Evolutionary conservation across 208 protist genomes (phyloP), one percentile per base, ranked within the genome.

Genomic region (Phytomonas sp.): DNA sequence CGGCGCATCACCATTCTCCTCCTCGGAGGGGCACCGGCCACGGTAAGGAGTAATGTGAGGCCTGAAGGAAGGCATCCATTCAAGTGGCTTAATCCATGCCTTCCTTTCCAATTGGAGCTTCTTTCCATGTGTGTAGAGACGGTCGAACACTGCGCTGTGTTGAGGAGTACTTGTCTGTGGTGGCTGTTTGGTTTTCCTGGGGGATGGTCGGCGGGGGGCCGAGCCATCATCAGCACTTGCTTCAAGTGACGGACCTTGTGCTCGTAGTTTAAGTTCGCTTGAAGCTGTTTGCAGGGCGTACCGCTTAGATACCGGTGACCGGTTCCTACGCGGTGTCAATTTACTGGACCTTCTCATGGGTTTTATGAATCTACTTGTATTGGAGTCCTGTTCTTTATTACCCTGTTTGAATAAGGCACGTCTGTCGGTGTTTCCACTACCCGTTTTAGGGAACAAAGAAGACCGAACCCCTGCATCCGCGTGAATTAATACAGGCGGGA

Each of bases 61-160:
- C 31, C 62, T 33, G 62, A 80, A 79, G 26, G 71, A 66, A 68
- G 65, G 71, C 66, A 66, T 70, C 0, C 26, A 60, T 1, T 29
- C 36, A 19, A 29, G 61, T 14, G 56, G 45, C 37, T 71, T 42
- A 8, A 19, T 61, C 33, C 49, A 30, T 30, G 42, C 40, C 19
- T 37, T 30, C 0, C 69, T 65, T 59, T 64, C 59, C 19, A 67
- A 72, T n/a, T 77, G 72, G 32, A 68, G 71, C 73, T 71, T 71
- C 66, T 75, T 61, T 12, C 70, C 75, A n/a, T 71, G 65, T 45
- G 71, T 64, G 42, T 79, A 79, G n/a, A 79, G 36, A 12, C 75
- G 70, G 29, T 63, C 65, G 33, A 79, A 79, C 11, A 79, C 71
- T 4, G 70, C 37, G 8, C 30, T 52, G 3, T 23, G 29, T 1